Base-by-base conservation (phyloP, 495 filamentous ascomycete species). In the Neurospora discreta region DNA sequence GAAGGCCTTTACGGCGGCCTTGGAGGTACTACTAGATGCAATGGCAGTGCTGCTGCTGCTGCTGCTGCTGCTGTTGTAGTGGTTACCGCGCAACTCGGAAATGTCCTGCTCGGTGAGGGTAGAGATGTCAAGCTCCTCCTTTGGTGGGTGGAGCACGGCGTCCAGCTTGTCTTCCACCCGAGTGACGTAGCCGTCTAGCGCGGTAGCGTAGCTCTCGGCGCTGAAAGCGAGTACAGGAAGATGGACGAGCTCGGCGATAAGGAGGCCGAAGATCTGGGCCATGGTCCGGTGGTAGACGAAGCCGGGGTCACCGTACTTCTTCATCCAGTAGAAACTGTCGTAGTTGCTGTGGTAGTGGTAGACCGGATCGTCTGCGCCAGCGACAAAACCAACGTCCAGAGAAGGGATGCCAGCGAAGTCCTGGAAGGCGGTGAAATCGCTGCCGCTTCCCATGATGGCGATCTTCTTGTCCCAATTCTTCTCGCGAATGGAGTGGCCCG, bases 331-430 rank as follows among this genome's bases (percentile, higher is more conserved):
- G 77, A 89, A 95, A 73, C 89, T 93, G 80, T 98, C 96, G 82
- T 97, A 97, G 84, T 96, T 98, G 79, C 90, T 94, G 81, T 96
- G 91, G 75, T 94, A 93, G 18, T 95, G 94, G 80, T 89, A 97
- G 20, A 88, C 82, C 9, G 82, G 74, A 42, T 77, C 77, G 7
- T 69, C 76, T 26, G 84, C 77, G 43, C 85, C 81, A 18, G 87
- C 86, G 44, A 81, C 78, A 79, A 99, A 99, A 42, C 90, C 88
- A 73, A 98, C 88, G 76, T 97, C 93, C 73, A 98, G 83, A 60
- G 89, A 93, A 7, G 93, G 93, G 43, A 92, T 88, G 58, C 95
- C 95, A 26, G 93, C 94, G 74, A 93, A 91, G 78, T 95, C 90
- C 79, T 98, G 95, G 81, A 97, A 99, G 68, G 96, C 91, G 30